These are phyloP conservation scores for Zea luxurians DNA, from an alignment of 176 grass and related monocot species.

Conservation along the genomic window DNA sequence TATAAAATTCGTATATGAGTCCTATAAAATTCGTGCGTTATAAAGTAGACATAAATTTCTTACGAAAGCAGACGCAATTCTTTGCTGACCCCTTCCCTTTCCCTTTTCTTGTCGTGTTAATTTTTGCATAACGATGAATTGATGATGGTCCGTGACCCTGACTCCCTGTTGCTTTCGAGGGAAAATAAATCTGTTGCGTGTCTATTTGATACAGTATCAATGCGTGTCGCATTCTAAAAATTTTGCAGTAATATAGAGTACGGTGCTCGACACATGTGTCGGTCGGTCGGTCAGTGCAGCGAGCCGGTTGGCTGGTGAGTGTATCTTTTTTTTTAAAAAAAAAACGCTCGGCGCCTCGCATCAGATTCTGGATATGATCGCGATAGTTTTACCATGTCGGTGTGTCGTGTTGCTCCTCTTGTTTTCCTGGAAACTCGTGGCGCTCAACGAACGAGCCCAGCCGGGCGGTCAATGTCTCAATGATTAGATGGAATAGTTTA, in stretches of 20 bases:
- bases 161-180: neutral
- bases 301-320: neutral
- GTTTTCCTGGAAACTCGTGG: constrained; percentile 25
- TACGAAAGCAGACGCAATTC: neutral
- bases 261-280: neutral
- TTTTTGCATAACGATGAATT: neutral
- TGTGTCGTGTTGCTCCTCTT: constrained; percentile 31
- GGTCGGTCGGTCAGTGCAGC: too few species aligned
- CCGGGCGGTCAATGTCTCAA: constrained; percentile 2
- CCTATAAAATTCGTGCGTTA: too few species aligned
- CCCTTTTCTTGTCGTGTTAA: neutral
- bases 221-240: too few species aligned
- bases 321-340: too few species aligned
- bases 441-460: neutral
- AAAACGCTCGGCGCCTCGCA: neutral
- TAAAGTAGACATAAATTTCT: neutral
- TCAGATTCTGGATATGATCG: constrained; percentile 15
- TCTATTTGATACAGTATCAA: neutral
- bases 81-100: neutral
- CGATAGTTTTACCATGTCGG: constrained; percentile 24
- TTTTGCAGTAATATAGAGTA: too few species aligned
- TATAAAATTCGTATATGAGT: too few species aligned
- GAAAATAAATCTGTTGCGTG: neutral
- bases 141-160: neutral
- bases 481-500: constrained; percentile 28